Base-by-base conservation (phyloP, 2,329 filamentous ascomycete species). In the Aspergillus neotritici region DNA sequence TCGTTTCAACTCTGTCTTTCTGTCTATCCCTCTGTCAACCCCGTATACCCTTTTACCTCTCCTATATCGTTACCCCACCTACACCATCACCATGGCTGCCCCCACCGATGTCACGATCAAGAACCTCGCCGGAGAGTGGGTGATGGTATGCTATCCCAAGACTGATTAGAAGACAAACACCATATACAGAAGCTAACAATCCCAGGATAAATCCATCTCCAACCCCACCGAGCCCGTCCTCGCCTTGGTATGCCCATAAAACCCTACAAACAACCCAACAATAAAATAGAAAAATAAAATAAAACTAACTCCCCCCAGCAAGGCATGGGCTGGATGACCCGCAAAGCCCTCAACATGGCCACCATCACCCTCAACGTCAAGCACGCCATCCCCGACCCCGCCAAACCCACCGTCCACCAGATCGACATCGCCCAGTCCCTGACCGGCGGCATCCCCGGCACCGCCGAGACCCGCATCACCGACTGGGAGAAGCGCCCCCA, bases 141-240 rank as follows among this genome's bases (percentile, higher is more conserved):
- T 73, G 46, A 77, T 90, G 76, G 84, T 87, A 72, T 55, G 77
- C 53, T 9, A 15, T 10, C 15, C 2, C n/a, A n/a, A n/a, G 12
- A 16, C 7, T 13, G 34, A 4, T 14, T 33, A 9, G n/a, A 17
- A 9, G 33, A 25, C 25, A 14, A 13, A 14, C 31, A 33, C n/a
- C 40, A 6, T 28, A 13, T 41, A 37, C 44, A 29, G n/a, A 50
- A 30, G 9, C 15, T 21, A 4, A 17, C n/a, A 15, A 34, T 15
- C 17, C 31, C 49, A 91, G 87, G 90, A 93, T 76, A 85, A 86
- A 63, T 68, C 71, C 49, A 73, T 89, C 54, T 89, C 86, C 46
- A 82, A 85, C 65, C 69, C 75, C 52, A 70, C 81, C 37, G 85
- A 89, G 47, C 72, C 80, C 1, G 78, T 84, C 49, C 81, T 95